phyloP scores from a whole-genome alignment of 2,329 filamentous ascomycete genomes.

The Phialocephala sp. region DNA sequence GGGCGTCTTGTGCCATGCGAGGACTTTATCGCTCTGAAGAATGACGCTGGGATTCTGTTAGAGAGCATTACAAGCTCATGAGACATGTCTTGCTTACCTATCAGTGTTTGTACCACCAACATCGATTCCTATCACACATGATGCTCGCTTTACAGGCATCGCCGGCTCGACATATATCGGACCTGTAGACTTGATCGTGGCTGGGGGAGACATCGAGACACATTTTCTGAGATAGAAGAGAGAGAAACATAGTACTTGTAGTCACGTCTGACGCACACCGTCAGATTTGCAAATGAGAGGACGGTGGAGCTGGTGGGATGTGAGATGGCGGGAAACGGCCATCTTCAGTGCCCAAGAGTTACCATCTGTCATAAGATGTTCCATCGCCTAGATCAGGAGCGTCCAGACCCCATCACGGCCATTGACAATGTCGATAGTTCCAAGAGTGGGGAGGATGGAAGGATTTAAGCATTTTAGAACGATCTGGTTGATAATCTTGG shows the following conservation, averaged over 20 bases:
- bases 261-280: slow-evolving; percentile 8
- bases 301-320: slow-evolving; percentile 14
- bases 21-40: slow-evolving; percentile 36
- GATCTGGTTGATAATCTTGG: slow-evolving; percentile 5
- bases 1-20: slow-evolving; percentile 54
- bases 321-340: background rate
- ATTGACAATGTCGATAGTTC: slow-evolving; percentile 3
- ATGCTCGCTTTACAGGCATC: slow-evolving; percentile 34
- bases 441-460: slow-evolving; percentile 8
- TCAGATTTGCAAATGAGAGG: background rate
- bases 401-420: background rate
- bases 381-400: slow-evolving; percentile 29
- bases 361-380: slow-evolving; percentile 20
- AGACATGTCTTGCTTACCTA: slow-evolving; percentile 21
- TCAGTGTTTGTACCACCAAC: slow-evolving; percentile 66
- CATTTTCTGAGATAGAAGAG: slow-evolving; percentile 8
- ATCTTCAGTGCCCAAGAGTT: slow-evolving; percentile 9
- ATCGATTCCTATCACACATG: slow-evolving; percentile 50
- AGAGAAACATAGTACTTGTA: slow-evolving; percentile 9
- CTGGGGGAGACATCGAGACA: slow-evolving; percentile 22
- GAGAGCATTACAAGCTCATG: background rate
- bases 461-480: slow-evolving; percentile 11
- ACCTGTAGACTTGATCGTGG: slow-evolving; percentile 16
- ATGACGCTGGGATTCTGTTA: slow-evolving; percentile 27
- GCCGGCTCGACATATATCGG: slow-evolving; percentile 14